Evolutionary conservation across 805 yeast genomes (phyloP).

Genomic region (Diddensiella santjacobensis): DNA sequence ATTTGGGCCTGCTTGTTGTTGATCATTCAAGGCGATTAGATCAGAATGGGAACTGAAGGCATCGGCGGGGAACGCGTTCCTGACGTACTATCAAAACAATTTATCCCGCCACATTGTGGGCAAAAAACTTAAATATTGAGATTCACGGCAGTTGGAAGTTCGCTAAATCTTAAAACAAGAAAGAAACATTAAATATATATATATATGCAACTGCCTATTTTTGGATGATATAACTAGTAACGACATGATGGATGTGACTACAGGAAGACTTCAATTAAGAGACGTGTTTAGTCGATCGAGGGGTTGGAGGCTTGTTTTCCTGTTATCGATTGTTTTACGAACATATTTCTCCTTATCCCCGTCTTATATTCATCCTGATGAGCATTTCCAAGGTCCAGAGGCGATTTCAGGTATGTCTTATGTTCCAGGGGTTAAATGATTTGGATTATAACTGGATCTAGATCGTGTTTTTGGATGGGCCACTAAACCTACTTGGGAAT

Average conservation of each 20-base stretch:
- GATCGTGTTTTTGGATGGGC: slow-evolving; percentile 42
- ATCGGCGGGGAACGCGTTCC: no score
- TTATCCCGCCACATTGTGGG: no score
- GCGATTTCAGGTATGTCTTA: slow-evolving; percentile 45
- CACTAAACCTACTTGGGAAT: slow-evolving; percentile 79
- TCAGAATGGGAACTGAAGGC: no score
- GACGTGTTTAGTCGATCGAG: slow-evolving; percentile 12
- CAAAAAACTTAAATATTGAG: no score
- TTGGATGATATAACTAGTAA: no score
- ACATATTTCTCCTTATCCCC: slow-evolving; percentile 59
- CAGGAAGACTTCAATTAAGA: background rate
- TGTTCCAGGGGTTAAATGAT: background rate
- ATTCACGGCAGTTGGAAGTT: no score
- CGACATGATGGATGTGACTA: background rate
- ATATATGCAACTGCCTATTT: no score
- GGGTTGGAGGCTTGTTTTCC: slow-evolving; percentile 48
- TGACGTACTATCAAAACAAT: no score
- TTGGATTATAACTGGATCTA: background rate
- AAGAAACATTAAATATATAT: no score
- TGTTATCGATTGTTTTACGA: slow-evolving; percentile 45
- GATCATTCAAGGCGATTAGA: no score
- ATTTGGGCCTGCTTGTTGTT: no score
- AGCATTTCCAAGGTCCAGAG: slow-evolving; percentile 89
- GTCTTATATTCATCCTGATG: slow-evolving; percentile 96
- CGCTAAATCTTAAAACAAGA: no score